Base-by-base conservation (phyloP, 1,139 yeast species). In the Pichia sp. region DNA sequence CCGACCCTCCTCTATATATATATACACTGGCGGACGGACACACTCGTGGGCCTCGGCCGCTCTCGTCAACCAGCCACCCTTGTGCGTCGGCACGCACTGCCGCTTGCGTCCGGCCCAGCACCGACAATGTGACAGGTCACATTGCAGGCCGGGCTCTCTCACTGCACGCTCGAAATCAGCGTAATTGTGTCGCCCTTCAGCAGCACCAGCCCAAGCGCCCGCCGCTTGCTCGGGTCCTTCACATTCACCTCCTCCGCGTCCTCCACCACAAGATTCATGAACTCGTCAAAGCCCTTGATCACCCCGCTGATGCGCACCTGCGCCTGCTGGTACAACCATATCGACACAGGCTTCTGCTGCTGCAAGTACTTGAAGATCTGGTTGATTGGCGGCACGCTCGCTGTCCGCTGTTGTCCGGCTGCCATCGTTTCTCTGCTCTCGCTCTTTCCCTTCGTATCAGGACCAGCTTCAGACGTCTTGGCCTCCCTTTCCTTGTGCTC, bases 151-250 rank as follows among this genome's bases (percentile, higher is more conserved):
- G 36, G 26, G 26, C 26, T 23, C 36, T 13, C 36, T 32, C 10
- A 13, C 36, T 36, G 38, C 31, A 46, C 40, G 16, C 53, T 31
- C 13, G 70, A 61, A 13, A 93, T 87, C 60, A 92, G 75, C 16
- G 97, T 87, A 54, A 95, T 89, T 68, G 90, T 95, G 67, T 95
- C 99, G 4, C 99, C 99, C 70, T 93, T 93, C 57, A 95, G 75
- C 61, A 95, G 70, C 38, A 93, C 81, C 55, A 88, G 71, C 2
- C 85, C 86, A 49, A 83, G 59, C 8, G 66, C 63, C 15, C 78
- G 68, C 36, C 55, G 56, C 61, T 66, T 72, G 53, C 73, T 61
- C n/a, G 82, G 80, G 54, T 77, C 69, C n/a, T 64, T 68, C 53
- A 54, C 69, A 69, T 61, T 77, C 66, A 64, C 87, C 73, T 93